phyloP scores from a whole-genome alignment of 306 rosid species.

The Dalbergia cultrata region DNA sequence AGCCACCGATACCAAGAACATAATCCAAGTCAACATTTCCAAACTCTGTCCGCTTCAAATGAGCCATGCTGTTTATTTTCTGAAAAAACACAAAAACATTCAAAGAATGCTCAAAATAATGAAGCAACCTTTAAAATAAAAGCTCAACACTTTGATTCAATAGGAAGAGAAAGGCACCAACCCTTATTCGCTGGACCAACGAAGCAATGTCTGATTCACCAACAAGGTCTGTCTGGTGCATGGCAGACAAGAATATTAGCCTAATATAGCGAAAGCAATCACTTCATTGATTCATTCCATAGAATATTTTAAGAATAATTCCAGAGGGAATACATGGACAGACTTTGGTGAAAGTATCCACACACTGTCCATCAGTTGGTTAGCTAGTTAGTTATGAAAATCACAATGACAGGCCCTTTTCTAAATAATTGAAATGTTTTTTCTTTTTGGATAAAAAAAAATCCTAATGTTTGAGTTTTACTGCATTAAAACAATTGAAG shows the following conservation, averaged over 20 bases:
- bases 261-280: slow-evolving; percentile 7
- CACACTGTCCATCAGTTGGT: background rate
- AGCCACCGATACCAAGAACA: slow-evolving; percentile 98
- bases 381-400: background rate
- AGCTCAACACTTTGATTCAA: background rate
- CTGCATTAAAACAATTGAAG: slow-evolving; percentile 6
- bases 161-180: slow-evolving; percentile 50
- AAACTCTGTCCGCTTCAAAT: slow-evolving; percentile 85
- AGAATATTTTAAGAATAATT: slow-evolving; percentile 7
- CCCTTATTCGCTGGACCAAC: slow-evolving; percentile 87
- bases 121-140: background rate
- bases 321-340: background rate
- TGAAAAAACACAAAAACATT: slow-evolving; percentile 40
- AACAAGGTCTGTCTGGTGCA: slow-evolving; percentile 88
- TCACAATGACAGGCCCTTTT: slow-evolving; percentile 3
- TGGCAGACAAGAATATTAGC: slow-evolving; percentile 44
- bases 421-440: slow-evolving; percentile 26
- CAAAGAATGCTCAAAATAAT: slow-evolving; percentile 40
- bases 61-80: slow-evolving; percentile 85
- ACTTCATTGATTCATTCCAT: slow-evolving; percentile 19
- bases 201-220: slow-evolving; percentile 77
- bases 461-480: slow-evolving; percentile 6
- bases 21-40: slow-evolving; percentile 97
- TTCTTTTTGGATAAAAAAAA: background rate
- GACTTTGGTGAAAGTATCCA: background rate